Base-by-base conservation (phyloP, 192 early-diverging fungal species). In the Coemansia sp. region DNA sequence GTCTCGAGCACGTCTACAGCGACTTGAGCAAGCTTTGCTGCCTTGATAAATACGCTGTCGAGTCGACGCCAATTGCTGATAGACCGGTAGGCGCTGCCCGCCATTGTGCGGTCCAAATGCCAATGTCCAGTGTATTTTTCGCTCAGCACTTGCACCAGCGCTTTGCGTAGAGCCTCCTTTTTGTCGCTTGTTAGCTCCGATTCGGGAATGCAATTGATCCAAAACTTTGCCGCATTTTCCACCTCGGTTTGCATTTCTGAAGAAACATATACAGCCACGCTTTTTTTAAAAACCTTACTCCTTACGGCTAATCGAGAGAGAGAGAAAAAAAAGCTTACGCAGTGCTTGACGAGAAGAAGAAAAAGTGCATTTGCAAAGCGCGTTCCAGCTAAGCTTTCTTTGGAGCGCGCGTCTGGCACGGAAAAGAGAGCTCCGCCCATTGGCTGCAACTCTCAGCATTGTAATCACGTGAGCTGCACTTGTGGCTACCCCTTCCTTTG, bases 21-120 rank as follows among this genome's bases (percentile, higher is more conserved):
- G 20, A 87, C 58, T 15, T 44, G 55, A 5, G 81, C 70, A 16
- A 69, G 66, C 37, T 71, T 18, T 17, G 84, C 85, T 18, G 87
- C 87, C 65, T 57, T 55, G 36, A 79, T 62, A 9, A 92, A 53
- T 16, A 81, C 56, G 12, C 79, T 58, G 69, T 92, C 90, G 14
- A 88, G 72, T 32, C 75, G 62, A 48, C 80, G 82, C 71, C 85
- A 88, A 58, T 84, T 86, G 37, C 85, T 83, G 55, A 92, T 79
- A 17, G 88, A 84, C 71, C 90, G 76, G 78, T 87, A 92, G 18
- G 76, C 90, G 64, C 88, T 90, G 48, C 90, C 90, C 15, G 58
- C 64, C 40, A 62, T 66, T 12, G 90, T 87, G 32, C 77, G 69
- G 38, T 83, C 67, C 5, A 80, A 42, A 49, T 92, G 80, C 90